phyloP scores from a whole-genome alignment of 2,329 filamentous ascomycete species.

The Colletotrichum sp. region DNA sequence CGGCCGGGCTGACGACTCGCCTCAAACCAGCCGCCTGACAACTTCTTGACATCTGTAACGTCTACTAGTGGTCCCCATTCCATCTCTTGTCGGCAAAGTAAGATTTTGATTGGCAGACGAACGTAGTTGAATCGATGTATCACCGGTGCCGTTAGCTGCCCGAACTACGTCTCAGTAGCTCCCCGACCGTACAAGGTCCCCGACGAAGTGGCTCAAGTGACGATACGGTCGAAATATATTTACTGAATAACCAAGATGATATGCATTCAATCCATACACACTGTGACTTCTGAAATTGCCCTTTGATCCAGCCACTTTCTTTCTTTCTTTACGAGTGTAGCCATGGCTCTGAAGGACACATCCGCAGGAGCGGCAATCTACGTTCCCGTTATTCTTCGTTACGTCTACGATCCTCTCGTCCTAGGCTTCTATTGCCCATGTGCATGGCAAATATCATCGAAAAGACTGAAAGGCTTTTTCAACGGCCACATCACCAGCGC shows the following conservation, averaged over 20 bases:
- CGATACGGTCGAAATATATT: neutral
- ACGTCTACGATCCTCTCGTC: slow-evolving; percentile 34
- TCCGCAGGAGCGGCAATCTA: slow-evolving; percentile 5
- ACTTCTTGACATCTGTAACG: neutral
- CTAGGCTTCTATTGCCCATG: slow-evolving; percentile 37
- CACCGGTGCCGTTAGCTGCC: neutral
- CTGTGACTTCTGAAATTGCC: rapidly evolving
- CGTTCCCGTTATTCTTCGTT: neutral
- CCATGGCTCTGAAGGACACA: neutral
- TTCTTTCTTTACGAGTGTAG: neutral
- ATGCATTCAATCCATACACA: neutral
- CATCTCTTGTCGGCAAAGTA: neutral
- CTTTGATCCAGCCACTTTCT: neutral
- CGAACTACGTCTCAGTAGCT: neutral
- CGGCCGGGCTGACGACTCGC: neutral
- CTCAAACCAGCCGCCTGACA: neutral
- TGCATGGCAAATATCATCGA: slow-evolving; percentile 31
- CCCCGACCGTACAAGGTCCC: neutral
- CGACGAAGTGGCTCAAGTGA: neutral
- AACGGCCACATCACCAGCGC: slow-evolving; percentile 30
- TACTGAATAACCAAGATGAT: neutral
- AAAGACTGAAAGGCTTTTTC: neutral
- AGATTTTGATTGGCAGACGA: neutral
- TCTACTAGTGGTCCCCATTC: neutral
- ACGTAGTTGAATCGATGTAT: neutral